Evolutionary conservation across 495 filamentous ascomycete genomes (phyloP).

Genomic region (Lepraria neglecta): DNA sequence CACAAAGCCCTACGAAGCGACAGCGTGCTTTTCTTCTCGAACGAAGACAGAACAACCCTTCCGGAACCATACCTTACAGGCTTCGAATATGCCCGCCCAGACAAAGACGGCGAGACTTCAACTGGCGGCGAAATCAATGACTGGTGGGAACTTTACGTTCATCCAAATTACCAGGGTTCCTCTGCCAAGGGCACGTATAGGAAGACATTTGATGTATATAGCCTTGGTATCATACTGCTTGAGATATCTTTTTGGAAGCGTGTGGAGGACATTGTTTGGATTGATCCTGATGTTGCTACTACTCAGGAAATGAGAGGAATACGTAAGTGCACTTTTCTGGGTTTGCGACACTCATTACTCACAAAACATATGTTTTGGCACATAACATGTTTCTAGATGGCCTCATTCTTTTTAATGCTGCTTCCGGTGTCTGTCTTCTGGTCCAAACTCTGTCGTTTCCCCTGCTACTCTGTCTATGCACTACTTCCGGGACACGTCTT

Average conservation of each 20-base stretch:
- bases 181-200: conserved; percentile 23
- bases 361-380: no score
- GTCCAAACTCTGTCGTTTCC: no score
- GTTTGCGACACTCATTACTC: no score
- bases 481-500: no score
- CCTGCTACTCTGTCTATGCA: no score
- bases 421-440: no score
- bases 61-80: conserved; percentile 28
- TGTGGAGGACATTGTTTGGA: conserved; percentile 29
- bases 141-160: conserved; percentile 31
- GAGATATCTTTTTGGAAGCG: conserved; percentile 31
- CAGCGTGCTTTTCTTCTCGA: conserved; percentile 47
- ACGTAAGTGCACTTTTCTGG: not conserved
- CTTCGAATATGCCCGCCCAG: conserved; percentile 31
- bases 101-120: conserved; percentile 17
- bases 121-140: conserved; percentile 23
- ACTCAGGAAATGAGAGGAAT: conserved; percentile 22
- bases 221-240: conserved; percentile 30
- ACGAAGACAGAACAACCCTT: not conserved
- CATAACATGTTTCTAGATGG: no score
- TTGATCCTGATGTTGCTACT: conserved; percentile 20
- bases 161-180: conserved; percentile 25
- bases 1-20: conserved; percentile 51
- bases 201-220: conserved; percentile 33
- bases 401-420: no score